Percentiles rank a stretch among this genome's conserved stretches.
Conservation (phyloP, 768 basidiomycete genomes). For the Amanita molliuscula region DNA sequence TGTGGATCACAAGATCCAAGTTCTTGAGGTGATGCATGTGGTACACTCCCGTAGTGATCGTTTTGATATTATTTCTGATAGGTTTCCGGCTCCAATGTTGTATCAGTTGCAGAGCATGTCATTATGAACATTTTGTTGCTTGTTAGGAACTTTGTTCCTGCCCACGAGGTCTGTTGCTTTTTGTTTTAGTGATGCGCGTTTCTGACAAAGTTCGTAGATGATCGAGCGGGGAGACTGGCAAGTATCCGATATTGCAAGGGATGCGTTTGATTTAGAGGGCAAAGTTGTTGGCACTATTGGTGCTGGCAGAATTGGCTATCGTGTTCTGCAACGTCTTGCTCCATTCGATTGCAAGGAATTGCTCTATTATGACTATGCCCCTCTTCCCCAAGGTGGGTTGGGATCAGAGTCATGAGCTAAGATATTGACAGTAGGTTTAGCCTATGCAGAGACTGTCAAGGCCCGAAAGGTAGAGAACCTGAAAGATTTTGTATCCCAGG, state of each 20-base stretch:
- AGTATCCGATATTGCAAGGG: slow-evolving; percentile 73
- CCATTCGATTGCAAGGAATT: slow-evolving; percentile 89
- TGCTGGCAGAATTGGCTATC: slow-evolving; percentile 72
- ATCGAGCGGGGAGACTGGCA: slow-evolving; percentile 82
- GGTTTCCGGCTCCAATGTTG: slow-evolving; percentile 85
- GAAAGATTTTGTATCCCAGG: slow-evolving; percentile 44
- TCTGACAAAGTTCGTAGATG: slow-evolving; percentile 35
- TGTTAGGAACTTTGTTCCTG: slow-evolving; percentile 83
- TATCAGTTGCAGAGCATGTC: slow-evolving; percentile 87
- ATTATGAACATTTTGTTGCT: slow-evolving; percentile 85
- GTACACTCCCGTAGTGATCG: not conserved
- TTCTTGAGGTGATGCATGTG: slow-evolving; percentile 43
- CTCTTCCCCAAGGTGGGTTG: slow-evolving; percentile 48
- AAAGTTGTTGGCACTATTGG: slow-evolving; percentile 92
- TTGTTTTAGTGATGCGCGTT: not conserved
- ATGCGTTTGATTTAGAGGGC: slow-evolving; percentile 81
- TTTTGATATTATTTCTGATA: slow-evolving; percentile 11
- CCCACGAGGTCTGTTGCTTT: slow-evolving; percentile 53
- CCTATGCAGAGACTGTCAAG: slow-evolving; percentile 54
- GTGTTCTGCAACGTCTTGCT: slow-evolving; percentile 67
- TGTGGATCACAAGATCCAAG: slow-evolving; percentile 70
- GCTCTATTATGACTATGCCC: slow-evolving; percentile 79
- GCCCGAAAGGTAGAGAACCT: slow-evolving; percentile 73
- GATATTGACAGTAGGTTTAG: slow-evolving; percentile 16
- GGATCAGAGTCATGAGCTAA: not conserved